Conservation (phyloP, 352 stramenopile species). For the Lagenidium sp. region DNA sequence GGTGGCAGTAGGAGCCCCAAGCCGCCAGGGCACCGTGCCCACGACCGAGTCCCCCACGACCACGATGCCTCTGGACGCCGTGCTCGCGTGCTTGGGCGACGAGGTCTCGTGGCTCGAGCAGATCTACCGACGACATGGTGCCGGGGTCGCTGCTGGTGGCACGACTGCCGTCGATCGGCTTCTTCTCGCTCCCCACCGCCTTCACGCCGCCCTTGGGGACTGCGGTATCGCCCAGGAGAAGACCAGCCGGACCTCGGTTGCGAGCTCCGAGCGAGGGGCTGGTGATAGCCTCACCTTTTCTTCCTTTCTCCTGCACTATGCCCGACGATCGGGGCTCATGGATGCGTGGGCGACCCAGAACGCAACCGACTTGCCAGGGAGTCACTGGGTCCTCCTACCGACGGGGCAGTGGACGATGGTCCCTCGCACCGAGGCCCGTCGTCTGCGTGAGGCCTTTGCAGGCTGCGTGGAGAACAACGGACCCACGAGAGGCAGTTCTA, state of each 20-base stretch:
- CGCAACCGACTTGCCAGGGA: too few relatives aligned
- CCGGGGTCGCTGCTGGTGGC: too few relatives aligned
- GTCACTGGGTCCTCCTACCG: background rate
- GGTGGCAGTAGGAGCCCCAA: too few relatives aligned
- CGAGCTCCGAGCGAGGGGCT: background rate
- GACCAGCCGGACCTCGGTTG: conserved; percentile 10
- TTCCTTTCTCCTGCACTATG: conserved; percentile 5
- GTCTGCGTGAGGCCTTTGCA: too few relatives aligned
- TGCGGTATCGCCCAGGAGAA: conserved; percentile 1
- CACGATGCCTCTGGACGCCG: background rate
- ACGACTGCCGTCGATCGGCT: too few relatives aligned
- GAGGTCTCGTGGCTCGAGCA: background rate
- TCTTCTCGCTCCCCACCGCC: too few relatives aligned
- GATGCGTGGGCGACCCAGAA: background rate
- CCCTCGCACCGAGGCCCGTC: background rate
- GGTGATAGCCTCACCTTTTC: conserved; percentile 11
- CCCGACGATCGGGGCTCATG: conserved; percentile 2
- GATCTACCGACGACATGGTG: background rate
- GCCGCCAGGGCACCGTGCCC: too few relatives aligned
- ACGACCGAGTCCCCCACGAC: background rate
- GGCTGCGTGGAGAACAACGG: too few relatives aligned
- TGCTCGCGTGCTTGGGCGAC: background rate
- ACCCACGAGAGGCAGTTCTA: too few relatives aligned
- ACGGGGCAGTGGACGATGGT: background rate
- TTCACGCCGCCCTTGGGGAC: background rate